phyloP scores from a whole-genome alignment of 441 rosid genomes.

The Metrosideros polymorpha region DNA sequence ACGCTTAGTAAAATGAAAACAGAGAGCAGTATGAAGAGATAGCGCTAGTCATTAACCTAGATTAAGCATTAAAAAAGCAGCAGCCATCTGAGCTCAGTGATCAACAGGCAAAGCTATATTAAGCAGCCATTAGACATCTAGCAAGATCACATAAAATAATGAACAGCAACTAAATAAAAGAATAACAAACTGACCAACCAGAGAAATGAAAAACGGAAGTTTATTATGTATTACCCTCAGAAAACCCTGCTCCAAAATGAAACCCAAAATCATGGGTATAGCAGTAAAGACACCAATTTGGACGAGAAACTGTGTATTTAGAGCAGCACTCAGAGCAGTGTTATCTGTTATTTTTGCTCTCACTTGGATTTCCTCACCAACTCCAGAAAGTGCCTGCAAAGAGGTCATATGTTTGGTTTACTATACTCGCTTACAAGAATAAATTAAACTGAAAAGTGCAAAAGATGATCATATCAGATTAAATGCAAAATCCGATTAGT shows the following conservation, averaged over 20 bases:
- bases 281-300: conserved; percentile 97
- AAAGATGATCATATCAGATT: neutral
- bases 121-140: neutral
- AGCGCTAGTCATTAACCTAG: neutral
- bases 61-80: neutral
- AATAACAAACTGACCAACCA: neutral
- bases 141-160: neutral
- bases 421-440: neutral
- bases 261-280: conserved; percentile 94
- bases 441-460: neutral
- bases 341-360: conserved; percentile 55
- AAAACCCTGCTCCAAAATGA: conserved; percentile 88
- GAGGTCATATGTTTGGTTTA: neutral
- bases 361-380: conserved; percentile 57
- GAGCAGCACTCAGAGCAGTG: conserved; percentile 69
- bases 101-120: neutral
- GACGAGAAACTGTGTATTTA: conserved; percentile 92
- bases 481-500: neutral
- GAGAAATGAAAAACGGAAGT: neutral
- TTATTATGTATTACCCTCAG: conserved; percentile 43
- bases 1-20: neutral
- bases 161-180: neutral
- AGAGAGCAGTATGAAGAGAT: too few species aligned
- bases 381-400: conserved; percentile 91
- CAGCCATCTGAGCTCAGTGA: neutral